These are phyloP conservation scores for Ceratobasidium sp. DNA, from an alignment of 1,284 basidiomycete species.

Conservation along the genomic window DNA sequence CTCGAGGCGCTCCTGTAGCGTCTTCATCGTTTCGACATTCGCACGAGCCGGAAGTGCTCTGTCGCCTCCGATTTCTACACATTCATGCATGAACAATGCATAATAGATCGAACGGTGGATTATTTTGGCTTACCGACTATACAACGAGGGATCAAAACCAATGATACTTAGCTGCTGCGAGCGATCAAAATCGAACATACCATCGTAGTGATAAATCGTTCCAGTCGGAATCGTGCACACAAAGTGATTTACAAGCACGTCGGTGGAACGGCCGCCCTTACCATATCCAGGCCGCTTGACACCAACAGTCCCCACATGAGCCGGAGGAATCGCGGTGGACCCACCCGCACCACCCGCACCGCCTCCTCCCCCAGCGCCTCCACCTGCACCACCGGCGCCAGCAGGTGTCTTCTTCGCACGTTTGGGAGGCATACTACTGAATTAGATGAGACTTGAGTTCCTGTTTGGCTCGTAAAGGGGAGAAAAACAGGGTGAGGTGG, in stretches of 20 bases:
- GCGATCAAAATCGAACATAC: conserved; percentile 1
- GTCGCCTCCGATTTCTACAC: conserved; percentile 23
- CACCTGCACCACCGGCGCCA: background rate
- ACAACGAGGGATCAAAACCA: background rate
- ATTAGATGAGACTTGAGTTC: background rate
- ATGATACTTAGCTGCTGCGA: background rate
- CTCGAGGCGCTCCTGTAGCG: conserved; percentile 36
- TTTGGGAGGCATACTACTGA: conserved; percentile 22
- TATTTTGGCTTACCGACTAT: conserved; percentile 7
- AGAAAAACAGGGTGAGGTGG: conserved; percentile 17
- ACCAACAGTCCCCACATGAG: conserved; percentile 56
- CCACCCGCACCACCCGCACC: background rate
- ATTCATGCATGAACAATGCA: background rate
- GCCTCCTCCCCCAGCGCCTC: background rate
- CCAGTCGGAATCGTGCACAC: conserved; percentile 35
- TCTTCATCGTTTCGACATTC: conserved; percentile 41
- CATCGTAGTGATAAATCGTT: conserved; percentile 41
- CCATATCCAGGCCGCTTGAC: conserved; percentile 71
- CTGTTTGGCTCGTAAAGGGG: background rate
- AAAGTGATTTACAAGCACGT: conserved; percentile 52
- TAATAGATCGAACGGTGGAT: background rate
- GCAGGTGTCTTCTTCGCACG: conserved; percentile 18
- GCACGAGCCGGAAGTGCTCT: conserved; percentile 39
- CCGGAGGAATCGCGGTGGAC: background rate
- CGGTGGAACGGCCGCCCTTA: conserved; percentile 58